A percentile compares a stretch with the other conserved stretches of the same genome.
phyloP scores from a whole-genome alignment of 306 rosid genomes.

The Sphenostylis stenocarpa region DNA sequence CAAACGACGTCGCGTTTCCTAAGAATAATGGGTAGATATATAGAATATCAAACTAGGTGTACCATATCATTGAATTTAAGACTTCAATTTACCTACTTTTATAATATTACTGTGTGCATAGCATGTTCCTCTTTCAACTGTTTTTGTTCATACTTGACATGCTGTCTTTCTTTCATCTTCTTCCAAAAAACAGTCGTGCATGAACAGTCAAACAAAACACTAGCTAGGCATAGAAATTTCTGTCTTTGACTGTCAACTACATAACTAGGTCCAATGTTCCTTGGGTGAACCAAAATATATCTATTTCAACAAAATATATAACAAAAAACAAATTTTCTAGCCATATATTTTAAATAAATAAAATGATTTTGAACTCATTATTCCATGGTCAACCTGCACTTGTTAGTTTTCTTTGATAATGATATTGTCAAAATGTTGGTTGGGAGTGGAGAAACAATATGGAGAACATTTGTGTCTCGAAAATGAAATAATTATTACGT shows the following conservation, averaged over 20 bases:
- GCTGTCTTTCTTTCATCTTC: not conserved
- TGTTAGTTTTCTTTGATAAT: not conserved
- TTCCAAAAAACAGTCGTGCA: not conserved
- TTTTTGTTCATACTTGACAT: not conserved
- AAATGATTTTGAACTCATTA: not conserved
- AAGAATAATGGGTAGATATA: not conserved
- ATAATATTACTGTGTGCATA: not conserved
- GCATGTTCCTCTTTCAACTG: not conserved
- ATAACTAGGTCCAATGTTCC: not conserved
- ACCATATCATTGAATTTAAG: not conserved
- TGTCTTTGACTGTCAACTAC: slow-evolving; percentile 9
- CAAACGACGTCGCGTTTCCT: not conserved
- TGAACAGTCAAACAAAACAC: not conserved
- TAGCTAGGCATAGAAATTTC: not conserved
- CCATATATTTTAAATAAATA: no score
- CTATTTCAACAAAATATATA: no score
- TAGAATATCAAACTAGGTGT: not conserved
- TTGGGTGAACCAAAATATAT: no score
- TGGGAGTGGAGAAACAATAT: not conserved
- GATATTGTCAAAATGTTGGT: not conserved
- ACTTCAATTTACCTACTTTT: not conserved
- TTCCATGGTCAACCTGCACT: not conserved
- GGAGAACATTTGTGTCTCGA: not conserved
- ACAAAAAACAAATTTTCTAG: no score
- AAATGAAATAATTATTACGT: no score